Evolutionary conservation across 371 early-diverging fungal species (phyloP), one percentile per base, ranked within the genome.

Genomic region (Rhizopus stolonifer): DNA sequence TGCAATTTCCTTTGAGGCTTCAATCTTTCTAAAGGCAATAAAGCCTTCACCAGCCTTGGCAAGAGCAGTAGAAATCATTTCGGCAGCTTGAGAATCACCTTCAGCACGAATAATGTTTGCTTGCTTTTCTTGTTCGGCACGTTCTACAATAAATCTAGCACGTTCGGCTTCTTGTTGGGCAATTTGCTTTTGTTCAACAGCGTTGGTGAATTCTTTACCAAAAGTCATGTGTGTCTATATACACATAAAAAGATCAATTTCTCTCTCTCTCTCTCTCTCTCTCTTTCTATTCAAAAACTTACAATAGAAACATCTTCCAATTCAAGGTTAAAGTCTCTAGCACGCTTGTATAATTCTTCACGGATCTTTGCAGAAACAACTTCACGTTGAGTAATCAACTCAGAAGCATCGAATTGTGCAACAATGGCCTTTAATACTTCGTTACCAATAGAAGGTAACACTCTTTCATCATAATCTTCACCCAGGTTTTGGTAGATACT

Each of bases 51-150:
- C 99, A 42, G 91, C 91, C 84, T 94, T 94, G 54, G 88, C 80
- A 57, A 96, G 69, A 6, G 98, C 87, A 25, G 81, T 70, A 15
- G 91, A 90, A 60, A 99, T 92, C 65, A 92, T 71, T 48, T 93
- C 89, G 19, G 95, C 95, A 48, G 95, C 95, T 52, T 83, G 74
- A 40, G 98, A 90, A 74, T 99, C 98, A 72, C 98, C 99, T 77
- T 99, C 98, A 44, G 99, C 99, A 51, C 96, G 88, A 67, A 99
- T 97, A 68, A 99, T 86, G n/a, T 92, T 85, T 17, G 99, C 98
- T 65, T 85, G 84, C 79, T 92, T 94, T 78, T 99, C 99, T 75
- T 96, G 98, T 79, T 98, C 96, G 19, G 98, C 98, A 81, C 75
- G 75, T 52, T 92, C 94, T 7, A 95, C 99, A 46, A 96, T 77